Evolutionary conservation across 1,284 basidiomycete genomes (phyloP).

Genomic region (Sparassis latifolia): DNA sequence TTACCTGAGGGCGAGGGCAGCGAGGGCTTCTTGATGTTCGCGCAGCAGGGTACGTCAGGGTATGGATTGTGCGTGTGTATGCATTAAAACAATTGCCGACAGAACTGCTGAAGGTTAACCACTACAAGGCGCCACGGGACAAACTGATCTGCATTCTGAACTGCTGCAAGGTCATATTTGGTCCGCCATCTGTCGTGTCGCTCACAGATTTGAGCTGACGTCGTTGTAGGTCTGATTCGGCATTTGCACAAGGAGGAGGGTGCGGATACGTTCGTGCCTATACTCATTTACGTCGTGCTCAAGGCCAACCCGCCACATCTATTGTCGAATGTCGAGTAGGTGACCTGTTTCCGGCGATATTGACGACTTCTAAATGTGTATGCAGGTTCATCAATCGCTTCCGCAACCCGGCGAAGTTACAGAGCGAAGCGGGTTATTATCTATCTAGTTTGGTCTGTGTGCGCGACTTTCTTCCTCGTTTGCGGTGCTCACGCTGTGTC

Average conservation of each 20-base stretch:
- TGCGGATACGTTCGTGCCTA: conserved; percentile 92
- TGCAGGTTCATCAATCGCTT: conserved; percentile 92
- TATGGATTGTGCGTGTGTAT: not conserved
- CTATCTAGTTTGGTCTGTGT: conserved; percentile 80
- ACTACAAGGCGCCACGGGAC: conserved; percentile 97
- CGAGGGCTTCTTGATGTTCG: conserved; percentile 89
- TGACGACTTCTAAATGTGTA: not conserved
- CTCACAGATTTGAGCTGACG: not conserved
- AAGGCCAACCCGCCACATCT: conserved; percentile 91
- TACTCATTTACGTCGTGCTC: conserved; percentile 92
- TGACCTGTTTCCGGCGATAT: not conserved
- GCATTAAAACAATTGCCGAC: conserved; percentile 1
- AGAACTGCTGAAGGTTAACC: conserved; percentile 95
- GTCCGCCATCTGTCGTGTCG: conserved; percentile 38
- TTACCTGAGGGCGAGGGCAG: conserved; percentile 62
- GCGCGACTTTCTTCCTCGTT: not conserved
- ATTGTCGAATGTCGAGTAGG: conserved; percentile 91
- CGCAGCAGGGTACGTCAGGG: conserved; percentile 69
- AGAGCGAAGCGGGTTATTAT: conserved; percentile 97
- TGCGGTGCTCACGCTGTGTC: not conserved
- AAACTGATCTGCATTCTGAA: conserved; percentile 98
- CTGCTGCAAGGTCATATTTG: conserved; percentile 99
- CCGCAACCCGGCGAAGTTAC: conserved; percentile 81
- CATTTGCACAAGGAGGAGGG: conserved; percentile 76
- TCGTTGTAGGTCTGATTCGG: conserved; percentile 70